Conservation (phyloP, 371 early-diverging fungal species). For the Mucor mucedo region DNA sequence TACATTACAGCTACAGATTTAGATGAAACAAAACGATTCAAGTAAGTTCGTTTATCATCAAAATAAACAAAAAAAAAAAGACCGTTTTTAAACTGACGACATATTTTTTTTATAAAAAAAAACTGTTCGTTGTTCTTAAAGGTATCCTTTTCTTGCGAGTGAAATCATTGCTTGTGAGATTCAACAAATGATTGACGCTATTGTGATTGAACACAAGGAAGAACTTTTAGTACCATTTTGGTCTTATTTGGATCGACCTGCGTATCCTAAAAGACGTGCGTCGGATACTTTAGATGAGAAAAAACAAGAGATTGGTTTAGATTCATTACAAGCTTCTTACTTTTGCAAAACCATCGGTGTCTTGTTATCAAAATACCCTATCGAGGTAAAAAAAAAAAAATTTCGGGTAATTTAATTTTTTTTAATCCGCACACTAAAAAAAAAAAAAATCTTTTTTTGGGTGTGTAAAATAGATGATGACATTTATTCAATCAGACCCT, state of each 20-base stretch:
- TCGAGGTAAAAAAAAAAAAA: constrained; percentile 56
- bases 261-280: constrained; percentile 34
- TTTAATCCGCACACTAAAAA: not conserved
- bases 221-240: constrained; percentile 75
- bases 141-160: constrained; percentile 83
- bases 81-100: not conserved
- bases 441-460: not conserved
- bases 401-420: constrained; percentile 12
- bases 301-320: constrained; percentile 16
- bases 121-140: constrained; percentile 19
- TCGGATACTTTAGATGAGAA: constrained; percentile 15
- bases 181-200: constrained; percentile 79
- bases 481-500: constrained; percentile 67
- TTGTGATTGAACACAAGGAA: constrained; percentile 57
- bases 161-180: constrained; percentile 90
- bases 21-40: constrained; percentile 74
- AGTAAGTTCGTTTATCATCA: constrained; percentile 43
- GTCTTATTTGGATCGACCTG: constrained; percentile 76
- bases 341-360: constrained; percentile 86
- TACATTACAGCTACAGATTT: constrained; percentile 68
- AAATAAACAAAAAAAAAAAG: not conserved
- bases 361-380: constrained; percentile 80
- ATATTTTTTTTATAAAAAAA: not conserved
- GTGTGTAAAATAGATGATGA: constrained; percentile 42
- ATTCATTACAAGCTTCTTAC: constrained; percentile 83